A percentile compares a stretch with the other conserved stretches of the same genome.
Evolutionary conservation across 768 basidiomycete genomes (phyloP).

Genomic region (Serpula lacrymans): DNA sequence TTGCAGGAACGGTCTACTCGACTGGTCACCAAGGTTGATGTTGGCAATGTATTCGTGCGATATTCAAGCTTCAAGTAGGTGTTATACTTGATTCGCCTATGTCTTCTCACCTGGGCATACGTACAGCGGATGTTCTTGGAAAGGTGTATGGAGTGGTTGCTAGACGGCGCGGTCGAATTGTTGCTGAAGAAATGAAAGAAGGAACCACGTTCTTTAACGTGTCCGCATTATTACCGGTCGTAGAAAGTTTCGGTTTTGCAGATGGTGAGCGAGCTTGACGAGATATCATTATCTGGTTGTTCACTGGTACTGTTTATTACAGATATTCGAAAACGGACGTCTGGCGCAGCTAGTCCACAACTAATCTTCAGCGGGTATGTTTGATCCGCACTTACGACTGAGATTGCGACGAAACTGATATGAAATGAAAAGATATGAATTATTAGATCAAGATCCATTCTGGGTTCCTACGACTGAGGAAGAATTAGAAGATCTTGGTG

Average conservation of each 20-base stretch:
- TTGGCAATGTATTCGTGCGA: conserved; percentile 99
- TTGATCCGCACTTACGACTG: neutral
- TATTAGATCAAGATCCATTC: conserved; percentile 92
- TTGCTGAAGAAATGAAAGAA: conserved; percentile 98
- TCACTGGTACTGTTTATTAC: conserved; percentile 11
- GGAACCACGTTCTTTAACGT: conserved; percentile 94
- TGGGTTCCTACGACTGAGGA: conserved; percentile 98
- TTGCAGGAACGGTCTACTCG: conserved; percentile 83
- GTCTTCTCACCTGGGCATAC: conserved; percentile 9
- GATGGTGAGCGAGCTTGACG: conserved; percentile 60
- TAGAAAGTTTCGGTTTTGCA: conserved; percentile 97
- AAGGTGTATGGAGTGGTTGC: conserved; percentile 97
- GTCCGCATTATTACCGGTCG: conserved; percentile 86
- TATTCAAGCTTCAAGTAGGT: conserved; percentile 94
- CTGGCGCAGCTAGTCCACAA: conserved; percentile 96
- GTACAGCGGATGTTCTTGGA: conserved; percentile 88
- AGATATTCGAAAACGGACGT: conserved; percentile 96
- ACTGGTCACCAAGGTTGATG: conserved; percentile 97
- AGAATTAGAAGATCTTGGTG: conserved; percentile 94
- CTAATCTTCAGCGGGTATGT: conserved; percentile 92
- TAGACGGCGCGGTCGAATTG: conserved; percentile 84
- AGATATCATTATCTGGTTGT: conserved; percentile 3
- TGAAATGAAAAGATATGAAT: conserved; percentile 65
- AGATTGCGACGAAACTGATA: conserved; percentile 14
- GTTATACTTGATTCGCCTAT: conserved; percentile 5